A percentile compares a stretch with the other conserved stretches of the same genome.
phyloP scores from a whole-genome alignment of 306 rosid species.

The Cucurbita moschata region DNA sequence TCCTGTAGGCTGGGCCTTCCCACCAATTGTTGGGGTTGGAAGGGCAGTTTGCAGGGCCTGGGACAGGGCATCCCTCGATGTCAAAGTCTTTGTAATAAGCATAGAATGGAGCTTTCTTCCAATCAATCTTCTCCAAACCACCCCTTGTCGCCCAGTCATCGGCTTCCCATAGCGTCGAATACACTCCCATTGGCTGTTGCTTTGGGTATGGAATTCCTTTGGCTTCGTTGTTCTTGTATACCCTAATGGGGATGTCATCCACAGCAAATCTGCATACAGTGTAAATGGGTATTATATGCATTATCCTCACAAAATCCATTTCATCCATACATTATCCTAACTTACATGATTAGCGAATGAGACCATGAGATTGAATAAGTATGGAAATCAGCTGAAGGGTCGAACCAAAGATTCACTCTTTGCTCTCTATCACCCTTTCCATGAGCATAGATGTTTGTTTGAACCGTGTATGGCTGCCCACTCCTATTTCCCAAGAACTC shows the following conservation, averaged over 20 bases:
- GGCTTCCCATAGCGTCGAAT: conserved; percentile 85
- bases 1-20: conserved; percentile 52
- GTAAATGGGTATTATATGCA: too few relatives aligned
- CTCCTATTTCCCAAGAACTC: conserved; percentile 85
- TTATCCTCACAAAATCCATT: too few relatives aligned
- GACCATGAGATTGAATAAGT: conserved; percentile 66
- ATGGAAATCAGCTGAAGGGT: conserved; percentile 65
- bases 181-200: conserved; percentile 73
- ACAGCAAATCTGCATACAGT: conserved; percentile 42
- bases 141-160: conserved; percentile 97
- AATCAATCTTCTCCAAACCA: conserved; percentile 86
- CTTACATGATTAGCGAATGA: conserved; percentile 58
- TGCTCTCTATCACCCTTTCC: conserved; percentile 83
- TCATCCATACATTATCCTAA: neutral
- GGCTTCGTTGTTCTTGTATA: conserved; percentile 71
- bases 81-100: conserved; percentile 81
- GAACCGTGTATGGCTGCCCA: conserved; percentile 85
- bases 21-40: conserved; percentile 64
- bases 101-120: conserved; percentile 78
- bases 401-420: conserved; percentile 87
- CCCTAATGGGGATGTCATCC: conserved; percentile 67
- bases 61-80: conserved; percentile 70
- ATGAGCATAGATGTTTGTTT: conserved; percentile 67
- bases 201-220: conserved; percentile 60
- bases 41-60: conserved; percentile 53